These are phyloP conservation scores for Diplodia intermedia DNA, from an alignment of 2,329 filamentous ascomycete genomes.

Conservation along the genomic window DNA sequence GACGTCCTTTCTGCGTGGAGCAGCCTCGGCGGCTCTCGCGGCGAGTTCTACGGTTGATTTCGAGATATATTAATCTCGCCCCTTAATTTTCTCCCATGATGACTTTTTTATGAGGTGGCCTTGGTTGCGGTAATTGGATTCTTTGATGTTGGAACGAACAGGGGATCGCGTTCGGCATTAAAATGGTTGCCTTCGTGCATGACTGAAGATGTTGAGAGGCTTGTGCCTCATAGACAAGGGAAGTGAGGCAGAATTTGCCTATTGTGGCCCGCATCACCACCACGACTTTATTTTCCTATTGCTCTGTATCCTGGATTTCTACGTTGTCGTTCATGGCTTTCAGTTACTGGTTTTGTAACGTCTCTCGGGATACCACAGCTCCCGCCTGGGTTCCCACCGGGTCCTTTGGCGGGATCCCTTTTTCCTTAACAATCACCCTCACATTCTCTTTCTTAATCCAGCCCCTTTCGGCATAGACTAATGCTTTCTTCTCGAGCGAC, in stretches of 20 bases:
- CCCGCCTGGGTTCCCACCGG: background rate
- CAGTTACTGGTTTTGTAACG: background rate
- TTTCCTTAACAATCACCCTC: background rate
- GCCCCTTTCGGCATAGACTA: background rate
- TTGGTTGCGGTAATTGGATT: background rate
- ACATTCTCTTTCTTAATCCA: background rate
- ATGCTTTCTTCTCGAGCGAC: conserved; percentile 11
- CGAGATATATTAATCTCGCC: background rate
- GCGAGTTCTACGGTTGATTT: conserved; percentile 5
- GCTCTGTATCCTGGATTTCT: background rate
- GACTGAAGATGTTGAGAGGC: background rate
- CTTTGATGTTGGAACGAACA: conserved; percentile 16
- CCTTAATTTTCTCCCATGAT: background rate
- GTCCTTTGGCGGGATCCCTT: background rate
- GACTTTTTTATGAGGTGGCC: conserved; percentile 7
- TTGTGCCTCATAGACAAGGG: background rate
- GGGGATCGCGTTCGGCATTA: background rate
- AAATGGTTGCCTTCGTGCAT: background rate
- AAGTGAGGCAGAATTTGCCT: background rate
- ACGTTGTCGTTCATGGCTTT: background rate
- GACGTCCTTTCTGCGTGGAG: conserved; percentile 58
- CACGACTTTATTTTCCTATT: background rate
- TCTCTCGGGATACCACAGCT: conserved; percentile 22
- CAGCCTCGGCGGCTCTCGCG: conserved; percentile 49
- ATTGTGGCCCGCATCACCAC: background rate